Base-by-base conservation (phyloP, 306 rosid genomes). In the Castanea mollissima region DNA sequence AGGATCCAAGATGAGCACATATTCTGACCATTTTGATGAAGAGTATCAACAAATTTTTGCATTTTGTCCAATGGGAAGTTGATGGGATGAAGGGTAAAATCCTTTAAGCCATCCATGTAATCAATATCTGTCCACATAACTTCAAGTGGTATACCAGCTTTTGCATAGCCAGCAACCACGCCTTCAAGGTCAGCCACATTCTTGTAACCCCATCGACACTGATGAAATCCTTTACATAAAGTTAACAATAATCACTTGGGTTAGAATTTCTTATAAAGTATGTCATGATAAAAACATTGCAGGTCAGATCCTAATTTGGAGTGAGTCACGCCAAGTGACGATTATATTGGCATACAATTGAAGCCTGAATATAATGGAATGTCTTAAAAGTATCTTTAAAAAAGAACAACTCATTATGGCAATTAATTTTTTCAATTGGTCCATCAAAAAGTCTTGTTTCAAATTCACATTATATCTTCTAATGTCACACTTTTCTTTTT, bases 61-160 rank as follows among this genome's bases (percentile, higher is more conserved):
- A 92, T 92, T 82, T 86, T 80, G 7, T 88, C 89, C 64, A 78
- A 38, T 0, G 98, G 97, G 78, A 89, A 94, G 87, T 94, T 91
- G 73, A 92, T 73, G 55, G 94, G 98, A 80, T 94, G 97, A 71
- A 94, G 86, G 34, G 97, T 92, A 78, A 94, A 94, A 80, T 91
- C 94, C 87, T 94, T 94, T 74, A 68, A 88, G 23, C 79, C 93
- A 84, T 92, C 97, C 98, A 92, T 94, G 88, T 92, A 92, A 84
- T 94, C 97, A 81, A 94, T 92, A 78, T 94, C 35, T 34, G 35
- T 34, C 35, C 35, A 34, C 35, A 34, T 34, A 34, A 34, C 35
- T 34, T 34, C 35, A 34, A 34, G 35, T 4, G 35, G 35, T 34
- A 34, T 34, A 34, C 35, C 14, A 14, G 93, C 89, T 81, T 90